Evolutionary conservation across 2,329 filamentous ascomycete species (phyloP).

Genomic region (Venturiaceae sp.): DNA sequence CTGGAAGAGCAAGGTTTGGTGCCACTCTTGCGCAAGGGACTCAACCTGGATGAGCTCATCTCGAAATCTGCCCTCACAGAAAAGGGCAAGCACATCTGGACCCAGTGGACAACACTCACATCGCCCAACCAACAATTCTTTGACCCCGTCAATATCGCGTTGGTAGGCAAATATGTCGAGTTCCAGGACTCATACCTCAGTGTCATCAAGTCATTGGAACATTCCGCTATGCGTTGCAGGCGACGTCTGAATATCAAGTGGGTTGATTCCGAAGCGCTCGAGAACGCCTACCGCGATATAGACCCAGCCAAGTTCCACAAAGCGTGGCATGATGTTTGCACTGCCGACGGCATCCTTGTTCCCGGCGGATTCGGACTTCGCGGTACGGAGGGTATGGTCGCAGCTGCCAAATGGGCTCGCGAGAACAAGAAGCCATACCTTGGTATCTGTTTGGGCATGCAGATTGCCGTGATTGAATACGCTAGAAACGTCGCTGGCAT

Average conservation of each 20-base stretch:
- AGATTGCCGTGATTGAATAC: slow-evolving; percentile 84
- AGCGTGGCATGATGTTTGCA: slow-evolving; percentile 73
- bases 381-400: slow-evolving; percentile 84
- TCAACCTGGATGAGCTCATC: slow-evolving; percentile 52
- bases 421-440: slow-evolving; percentile 73
- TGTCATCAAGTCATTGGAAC: slow-evolving; percentile 79
- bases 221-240: slow-evolving; percentile 77
- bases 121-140: slow-evolving; percentile 52
- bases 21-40: slow-evolving; percentile 51
- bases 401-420: slow-evolving; percentile 77
- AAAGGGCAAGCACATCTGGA: slow-evolving; percentile 64
- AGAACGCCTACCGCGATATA: slow-evolving; percentile 49
- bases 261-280: slow-evolving; percentile 79
- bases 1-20: slow-evolving; percentile 74
- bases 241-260: slow-evolving; percentile 72
- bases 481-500: slow-evolving; percentile 67
- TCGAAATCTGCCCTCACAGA: slow-evolving; percentile 45
- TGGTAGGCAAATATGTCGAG: slow-evolving; percentile 87
- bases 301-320: slow-evolving; percentile 71
- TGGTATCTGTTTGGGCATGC: slow-evolving; percentile 87
- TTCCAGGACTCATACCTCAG: slow-evolving; percentile 80
- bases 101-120: slow-evolving; percentile 66
- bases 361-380: slow-evolving; percentile 74
- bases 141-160: slow-evolving; percentile 66
- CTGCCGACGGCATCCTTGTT: slow-evolving; percentile 57